Percentiles rank a stretch among this genome's conserved stretches.
These are phyloP conservation scores for Monosporascus sp. DNA, from an alignment of 2,329 filamentous ascomycete species.

Conservation along the genomic window DNA sequence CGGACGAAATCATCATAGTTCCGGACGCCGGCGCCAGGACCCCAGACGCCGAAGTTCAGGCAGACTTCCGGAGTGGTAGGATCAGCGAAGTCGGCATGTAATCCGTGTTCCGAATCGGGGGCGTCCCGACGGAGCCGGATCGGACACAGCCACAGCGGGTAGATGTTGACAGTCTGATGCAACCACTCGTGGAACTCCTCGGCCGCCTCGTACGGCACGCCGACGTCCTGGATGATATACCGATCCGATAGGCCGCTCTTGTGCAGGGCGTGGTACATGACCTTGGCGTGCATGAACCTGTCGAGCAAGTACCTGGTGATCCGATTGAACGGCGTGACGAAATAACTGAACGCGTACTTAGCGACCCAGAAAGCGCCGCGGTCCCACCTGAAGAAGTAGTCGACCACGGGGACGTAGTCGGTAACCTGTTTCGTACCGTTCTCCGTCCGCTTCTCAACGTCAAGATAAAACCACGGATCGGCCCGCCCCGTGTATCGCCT, in stretches of 20 bases:
- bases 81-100: conserved; percentile 41
- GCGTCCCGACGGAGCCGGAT: conserved; percentile 38
- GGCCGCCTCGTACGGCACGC: conserved; percentile 38
- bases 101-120: conserved; percentile 36
- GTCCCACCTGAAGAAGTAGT: conserved; percentile 69
- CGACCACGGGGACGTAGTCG: conserved; percentile 55
- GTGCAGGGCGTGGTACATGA: conserved; percentile 62
- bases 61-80: conserved; percentile 32
- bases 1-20: conserved; percentile 41
- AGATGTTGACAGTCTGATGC: conserved; percentile 38
- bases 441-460: conserved; percentile 42
- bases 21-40: conserved; percentile 36
- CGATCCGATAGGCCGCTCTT: conserved; percentile 53
- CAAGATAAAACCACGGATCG: conserved; percentile 73
- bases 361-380: conserved; percentile 66
- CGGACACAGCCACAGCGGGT: conserved; percentile 53
- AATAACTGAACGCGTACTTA: conserved; percentile 57
- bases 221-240: conserved; percentile 62
- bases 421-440: conserved; percentile 25
- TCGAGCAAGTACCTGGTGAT: conserved; percentile 57
- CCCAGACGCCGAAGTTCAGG: conserved; percentile 62
- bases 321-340: conserved; percentile 59
- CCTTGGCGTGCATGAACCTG: conserved; percentile 55
- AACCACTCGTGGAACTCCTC: conserved; percentile 44
- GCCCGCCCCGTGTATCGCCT: conserved; percentile 48